Evolutionary conservation across 2,329 filamentous ascomycete genomes (phyloP).

Genomic region (Xylariaceae sp.): DNA sequence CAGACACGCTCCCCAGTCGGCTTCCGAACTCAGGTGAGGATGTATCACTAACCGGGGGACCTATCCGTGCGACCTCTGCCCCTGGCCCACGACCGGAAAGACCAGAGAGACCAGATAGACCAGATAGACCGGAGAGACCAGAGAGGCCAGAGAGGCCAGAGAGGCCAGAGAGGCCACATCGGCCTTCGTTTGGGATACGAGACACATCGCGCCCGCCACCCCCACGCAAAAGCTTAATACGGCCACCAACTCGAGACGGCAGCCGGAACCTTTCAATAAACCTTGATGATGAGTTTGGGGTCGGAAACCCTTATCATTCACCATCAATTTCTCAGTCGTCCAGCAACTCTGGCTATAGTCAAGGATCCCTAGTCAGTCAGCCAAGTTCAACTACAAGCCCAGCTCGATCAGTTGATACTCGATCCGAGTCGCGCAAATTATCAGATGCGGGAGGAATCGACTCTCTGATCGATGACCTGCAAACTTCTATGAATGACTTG

Average conservation of each 20-base stretch:
- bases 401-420: constrained; percentile 40
- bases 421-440: constrained; percentile 35
- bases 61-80: constrained; percentile 45
- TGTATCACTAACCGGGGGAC: constrained; percentile 35
- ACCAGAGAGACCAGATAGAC: no score
- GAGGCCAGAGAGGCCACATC: constrained; percentile 38
- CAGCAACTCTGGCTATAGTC: constrained; percentile 57
- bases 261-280: constrained; percentile 46
- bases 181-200: constrained; percentile 42
- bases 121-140: no score
- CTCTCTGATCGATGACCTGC: constrained; percentile 51
- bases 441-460: constrained; percentile 44
- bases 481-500: constrained; percentile 46
- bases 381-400: constrained; percentile 60
- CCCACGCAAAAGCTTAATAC: constrained; percentile 47
- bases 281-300: constrained; percentile 56
- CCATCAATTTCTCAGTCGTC: constrained; percentile 63
- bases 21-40: constrained; percentile 27
- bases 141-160: no score
- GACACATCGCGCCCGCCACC: constrained; percentile 52
- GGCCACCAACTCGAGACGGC: constrained; percentile 39
- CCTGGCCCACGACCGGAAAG: constrained; percentile 42
- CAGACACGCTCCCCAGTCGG: constrained; percentile 50
- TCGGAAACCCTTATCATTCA: constrained; percentile 61
- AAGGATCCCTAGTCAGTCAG: constrained; percentile 45